Percentiles rank a stretch among this genome's conserved stretches.
Evolutionary conservation across 2,329 filamentous ascomycete genomes (phyloP).

Genomic region (Alternaria alternata): DNA sequence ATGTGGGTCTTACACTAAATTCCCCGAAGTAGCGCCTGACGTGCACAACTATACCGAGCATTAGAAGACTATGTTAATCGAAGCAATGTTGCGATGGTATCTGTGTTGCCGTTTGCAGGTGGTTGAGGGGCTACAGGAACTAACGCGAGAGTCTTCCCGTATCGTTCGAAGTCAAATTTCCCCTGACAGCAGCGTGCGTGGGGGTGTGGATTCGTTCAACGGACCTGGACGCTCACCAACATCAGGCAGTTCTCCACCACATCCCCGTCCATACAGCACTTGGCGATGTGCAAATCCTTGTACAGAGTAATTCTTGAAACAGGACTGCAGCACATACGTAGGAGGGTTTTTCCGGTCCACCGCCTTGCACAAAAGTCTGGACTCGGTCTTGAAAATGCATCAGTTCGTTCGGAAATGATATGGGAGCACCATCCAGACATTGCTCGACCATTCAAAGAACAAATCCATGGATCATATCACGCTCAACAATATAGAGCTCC

Average conservation of each 20-base stretch:
- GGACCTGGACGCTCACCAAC: neutral
- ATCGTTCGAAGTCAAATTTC: neutral
- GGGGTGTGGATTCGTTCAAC: neutral
- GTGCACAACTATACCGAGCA: neutral
- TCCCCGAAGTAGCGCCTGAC: neutral
- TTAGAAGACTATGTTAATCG: neutral
- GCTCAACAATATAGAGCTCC: too few species aligned
- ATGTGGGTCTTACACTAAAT: neutral
- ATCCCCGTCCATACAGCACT: neutral
- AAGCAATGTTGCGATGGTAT: neutral
- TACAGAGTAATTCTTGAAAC: neutral
- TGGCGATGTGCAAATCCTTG: conserved; percentile 1
- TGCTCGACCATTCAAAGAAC: neutral
- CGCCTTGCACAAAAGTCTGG: neutral
- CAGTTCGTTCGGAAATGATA: neutral
- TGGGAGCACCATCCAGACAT: neutral
- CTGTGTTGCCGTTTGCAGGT: neutral
- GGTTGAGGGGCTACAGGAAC: neutral
- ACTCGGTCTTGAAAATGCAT: neutral
- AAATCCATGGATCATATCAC: neutral
- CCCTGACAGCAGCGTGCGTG: neutral
- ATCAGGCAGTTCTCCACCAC: neutral
- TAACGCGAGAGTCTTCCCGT: neutral
- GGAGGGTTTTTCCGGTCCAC: neutral
- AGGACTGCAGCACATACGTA: neutral